Percentiles rank a stretch among this genome's conserved stretches.
phyloP scores from a whole-genome alignment of 345 rosid species.

The Eucalyptus cloeziana region DNA sequence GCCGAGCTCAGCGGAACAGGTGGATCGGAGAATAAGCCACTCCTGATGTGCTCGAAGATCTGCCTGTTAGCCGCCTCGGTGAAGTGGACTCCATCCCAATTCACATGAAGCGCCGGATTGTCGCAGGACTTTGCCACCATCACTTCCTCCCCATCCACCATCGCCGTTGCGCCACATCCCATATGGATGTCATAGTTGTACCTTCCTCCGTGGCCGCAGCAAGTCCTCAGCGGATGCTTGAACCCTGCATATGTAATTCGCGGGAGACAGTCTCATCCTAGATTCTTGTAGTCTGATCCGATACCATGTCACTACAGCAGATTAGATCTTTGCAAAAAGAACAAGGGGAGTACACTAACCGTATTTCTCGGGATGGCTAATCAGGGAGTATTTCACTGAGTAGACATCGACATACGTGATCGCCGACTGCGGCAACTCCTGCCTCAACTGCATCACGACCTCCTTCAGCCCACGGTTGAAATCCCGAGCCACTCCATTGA shows the following conservation, averaged over 20 bases:
- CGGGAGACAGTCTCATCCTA: background rate
- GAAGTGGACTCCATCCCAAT: conserved; percentile 72
- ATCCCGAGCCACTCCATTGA: conserved; percentile 43
- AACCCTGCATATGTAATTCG: conserved; percentile 27
- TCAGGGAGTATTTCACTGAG: conserved; percentile 34
- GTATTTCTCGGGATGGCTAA: conserved; percentile 21
- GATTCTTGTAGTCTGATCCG: background rate
- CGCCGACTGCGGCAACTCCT: conserved; percentile 24
- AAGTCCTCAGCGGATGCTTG: conserved; percentile 35
- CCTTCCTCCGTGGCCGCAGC: conserved; percentile 84
- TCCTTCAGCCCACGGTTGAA: conserved; percentile 41
- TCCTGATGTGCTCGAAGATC: conserved; percentile 10
- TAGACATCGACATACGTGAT: conserved; percentile 57
- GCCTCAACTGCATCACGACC: conserved; percentile 24
- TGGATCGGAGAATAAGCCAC: conserved; percentile 26
- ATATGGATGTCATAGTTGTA: conserved; percentile 38
- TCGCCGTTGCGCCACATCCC: conserved; percentile 36
- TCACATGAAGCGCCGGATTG: conserved; percentile 31
- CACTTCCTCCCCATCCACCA: conserved; percentile 28
- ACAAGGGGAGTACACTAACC: conserved; percentile 7
- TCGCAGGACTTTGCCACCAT: conserved; percentile 38
- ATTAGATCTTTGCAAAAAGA: background rate
- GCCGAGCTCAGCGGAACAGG: conserved; percentile 25
- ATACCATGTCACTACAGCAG: background rate
- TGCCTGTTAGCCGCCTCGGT: conserved; percentile 58